Evolutionary conservation across 2,329 filamentous ascomycete species (phyloP).

Genomic region (Sporothrix euskadiensis): DNA sequence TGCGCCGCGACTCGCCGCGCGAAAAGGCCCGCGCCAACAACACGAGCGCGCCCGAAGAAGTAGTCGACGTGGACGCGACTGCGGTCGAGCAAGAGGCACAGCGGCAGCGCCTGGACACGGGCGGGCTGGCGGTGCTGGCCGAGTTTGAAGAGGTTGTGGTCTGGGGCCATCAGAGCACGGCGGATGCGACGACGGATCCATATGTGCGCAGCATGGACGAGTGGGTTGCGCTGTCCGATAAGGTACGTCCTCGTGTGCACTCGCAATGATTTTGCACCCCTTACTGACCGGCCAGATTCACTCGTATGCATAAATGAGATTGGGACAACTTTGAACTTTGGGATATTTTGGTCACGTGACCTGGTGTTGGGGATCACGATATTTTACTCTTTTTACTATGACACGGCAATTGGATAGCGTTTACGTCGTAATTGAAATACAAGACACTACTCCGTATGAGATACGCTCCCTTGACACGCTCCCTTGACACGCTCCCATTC

Average conservation of each 20-base stretch:
- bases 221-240: constrained; percentile 72
- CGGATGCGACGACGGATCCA: constrained; percentile 62
- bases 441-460: not conserved
- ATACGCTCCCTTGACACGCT: not conserved
- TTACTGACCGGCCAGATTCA: constrained; percentile 19
- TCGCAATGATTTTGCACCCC: not conserved
- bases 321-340: not conserved
- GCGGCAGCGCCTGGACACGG: constrained; percentile 46
- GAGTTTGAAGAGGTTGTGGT: constrained; percentile 74
- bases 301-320: constrained; percentile 14
- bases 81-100: constrained; percentile 43
- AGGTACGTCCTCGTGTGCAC: constrained; percentile 28
- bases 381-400: not conserved
- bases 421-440: not conserved
- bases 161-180: constrained; percentile 77
- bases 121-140: constrained; percentile 62
- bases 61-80: constrained; percentile 43
- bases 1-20: constrained; percentile 42
- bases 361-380: constrained; percentile 20
- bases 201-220: constrained; percentile 76
- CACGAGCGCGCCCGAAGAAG: constrained; percentile 30
- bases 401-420: constrained; percentile 16
- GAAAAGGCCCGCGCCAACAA: constrained; percentile 34
- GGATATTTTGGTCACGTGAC: not conserved
- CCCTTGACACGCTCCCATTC: too few species aligned